Evolutionary conservation across 352 stramenopile species (phyloP).

Genomic region (Globisporangium iwayamae): DNA sequence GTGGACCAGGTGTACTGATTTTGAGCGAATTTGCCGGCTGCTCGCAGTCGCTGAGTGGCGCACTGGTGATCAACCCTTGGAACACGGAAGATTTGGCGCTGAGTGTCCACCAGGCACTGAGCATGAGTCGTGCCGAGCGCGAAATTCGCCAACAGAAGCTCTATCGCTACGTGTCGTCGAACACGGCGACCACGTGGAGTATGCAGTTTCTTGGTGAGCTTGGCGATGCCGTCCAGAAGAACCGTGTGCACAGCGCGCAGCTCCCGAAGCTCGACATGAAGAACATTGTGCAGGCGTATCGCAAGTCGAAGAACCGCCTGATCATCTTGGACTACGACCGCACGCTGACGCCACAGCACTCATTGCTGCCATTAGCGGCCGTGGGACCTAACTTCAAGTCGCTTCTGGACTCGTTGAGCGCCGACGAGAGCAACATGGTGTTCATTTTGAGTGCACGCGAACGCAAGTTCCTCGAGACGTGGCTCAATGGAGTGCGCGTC

Average conservation of each 20-base stretch:
- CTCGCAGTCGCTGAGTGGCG: constrained; percentile 82
- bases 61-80: constrained; percentile 86
- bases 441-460: constrained; percentile 78
- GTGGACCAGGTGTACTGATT: constrained; percentile 80
- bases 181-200: constrained; percentile 83
- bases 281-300: constrained; percentile 62
- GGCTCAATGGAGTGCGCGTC: constrained; percentile 70
- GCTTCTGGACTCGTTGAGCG: constrained; percentile 62
- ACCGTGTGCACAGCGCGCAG: constrained; percentile 41
- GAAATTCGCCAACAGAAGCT: constrained; percentile 89
- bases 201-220: constrained; percentile 80
- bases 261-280: constrained; percentile 60
- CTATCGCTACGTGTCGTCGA: constrained; percentile 84
- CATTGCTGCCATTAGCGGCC: constrained; percentile 71
- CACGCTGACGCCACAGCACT: constrained; percentile 75
- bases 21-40: constrained; percentile 88
- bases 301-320: constrained; percentile 65
- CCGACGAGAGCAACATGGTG: constrained; percentile 67
- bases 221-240: constrained; percentile 52
- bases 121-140: constrained; percentile 77
- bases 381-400: constrained; percentile 77
- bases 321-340: constrained; percentile 90
- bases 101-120: constrained; percentile 80
- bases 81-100: constrained; percentile 84
- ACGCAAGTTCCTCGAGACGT: constrained; percentile 88